Base-by-base conservation (phyloP, 1,284 basidiomycete genomes). In the Gymnopus androsaceus region DNA sequence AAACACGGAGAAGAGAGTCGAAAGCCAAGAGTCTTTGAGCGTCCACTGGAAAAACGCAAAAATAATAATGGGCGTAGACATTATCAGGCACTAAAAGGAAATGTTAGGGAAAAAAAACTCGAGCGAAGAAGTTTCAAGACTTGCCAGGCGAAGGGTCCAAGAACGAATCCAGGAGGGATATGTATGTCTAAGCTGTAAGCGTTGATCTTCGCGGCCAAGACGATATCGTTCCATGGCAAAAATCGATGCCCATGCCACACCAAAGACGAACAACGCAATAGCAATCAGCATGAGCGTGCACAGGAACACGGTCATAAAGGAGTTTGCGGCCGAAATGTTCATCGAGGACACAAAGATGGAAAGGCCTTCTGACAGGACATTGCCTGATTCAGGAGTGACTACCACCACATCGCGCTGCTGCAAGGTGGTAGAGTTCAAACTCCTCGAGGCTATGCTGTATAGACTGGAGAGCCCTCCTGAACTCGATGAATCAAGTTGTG, bases 41-140 rank as follows among this genome's bases (percentile, higher is more conserved):
- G 88, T 90, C 91, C 93, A 96, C 68, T 96, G 94, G 71, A 88
- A 93, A 67, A 96, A 84, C 6, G 82, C 76, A 64, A 96, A 92
- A 57, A 90, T 81, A 61, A 85, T 72, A 54, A 94, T 73, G 7
- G 94, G 94, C 47, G 83, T 74, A 59, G 85, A 75, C 33, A 80
- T 74, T 49, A 90, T 72, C 23, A 94, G 69, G 21, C 77, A 83
- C 86, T 92, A 64, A 28, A 34, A 14, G n/a, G 37, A 28, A 61
- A 34, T 59, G 47, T 59, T 9, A 50, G 41, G 25, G 30, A 55
- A 45, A 14, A 9, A 34, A 33, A 21, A 36, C 48, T 50, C 53
- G 15, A 17, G 34, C 27, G 37, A 36, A 50, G 45, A 30, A 47
- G 8, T 54, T 40, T 38, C 48, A 33, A 34, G 34, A 72, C 78